These are phyloP conservation scores for Dunaliella primolecta DNA, from an alignment of 139 green algal genomes.

Conservation along the genomic window DNA sequence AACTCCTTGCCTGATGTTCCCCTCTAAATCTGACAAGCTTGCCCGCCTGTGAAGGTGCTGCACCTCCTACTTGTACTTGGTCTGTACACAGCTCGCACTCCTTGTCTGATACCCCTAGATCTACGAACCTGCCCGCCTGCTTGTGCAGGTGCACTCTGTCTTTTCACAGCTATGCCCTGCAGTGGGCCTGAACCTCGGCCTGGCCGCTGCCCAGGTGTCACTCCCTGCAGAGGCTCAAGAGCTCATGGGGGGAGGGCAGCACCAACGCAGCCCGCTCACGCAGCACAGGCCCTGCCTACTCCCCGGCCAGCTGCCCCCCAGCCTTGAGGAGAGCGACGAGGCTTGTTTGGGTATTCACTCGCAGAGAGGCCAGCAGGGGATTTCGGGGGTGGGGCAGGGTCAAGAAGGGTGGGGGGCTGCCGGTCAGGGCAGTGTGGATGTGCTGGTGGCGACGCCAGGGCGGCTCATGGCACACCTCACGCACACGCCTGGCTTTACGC, in stretches of 20 bases:
- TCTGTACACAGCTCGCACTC: no score
- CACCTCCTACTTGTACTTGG: no score
- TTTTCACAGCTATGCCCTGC: slow-evolving; percentile 52
- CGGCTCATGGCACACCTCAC: slow-evolving; percentile 73
- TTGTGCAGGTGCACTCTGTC: slow-evolving; percentile 67
- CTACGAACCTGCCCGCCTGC: no score
- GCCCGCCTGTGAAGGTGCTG: no score
- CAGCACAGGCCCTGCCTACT: background rate
- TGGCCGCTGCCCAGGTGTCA: slow-evolving; percentile 49
- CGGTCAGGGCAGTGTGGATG: slow-evolving; percentile 30
- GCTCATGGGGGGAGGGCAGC: slow-evolving; percentile 13
- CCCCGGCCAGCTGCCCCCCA: background rate
- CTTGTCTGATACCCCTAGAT: no score
- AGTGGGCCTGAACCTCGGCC: slow-evolving; percentile 48
- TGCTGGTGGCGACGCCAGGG: slow-evolving; percentile 77
- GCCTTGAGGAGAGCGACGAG: background rate
- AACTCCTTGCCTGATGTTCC: no score
- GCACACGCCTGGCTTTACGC: slow-evolving; percentile 42
- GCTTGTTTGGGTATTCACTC: background rate
- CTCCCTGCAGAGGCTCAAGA: slow-evolving; percentile 47
- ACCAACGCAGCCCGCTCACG: background rate
- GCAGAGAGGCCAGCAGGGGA: background rate
- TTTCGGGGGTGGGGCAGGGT: background rate
- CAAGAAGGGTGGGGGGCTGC: background rate
- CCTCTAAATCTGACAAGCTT: no score